Conservation (phyloP, 768 basidiomycete species). For the Aureoboletus auriporus region DNA sequence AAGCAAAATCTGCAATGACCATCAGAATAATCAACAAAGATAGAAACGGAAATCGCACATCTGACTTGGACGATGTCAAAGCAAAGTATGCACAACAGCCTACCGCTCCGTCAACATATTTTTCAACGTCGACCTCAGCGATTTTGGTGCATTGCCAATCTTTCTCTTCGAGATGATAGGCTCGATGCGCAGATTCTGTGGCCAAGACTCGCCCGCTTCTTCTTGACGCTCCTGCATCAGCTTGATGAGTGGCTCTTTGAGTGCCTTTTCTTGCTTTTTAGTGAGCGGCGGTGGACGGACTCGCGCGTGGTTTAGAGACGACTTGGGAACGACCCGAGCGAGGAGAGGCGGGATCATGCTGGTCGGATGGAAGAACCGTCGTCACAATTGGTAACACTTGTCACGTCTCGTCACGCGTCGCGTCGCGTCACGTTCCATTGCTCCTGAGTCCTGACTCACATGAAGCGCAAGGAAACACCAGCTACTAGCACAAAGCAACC, state of each 20-base stretch:
- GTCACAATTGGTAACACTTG: background rate
- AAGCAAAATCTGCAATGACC: background rate
- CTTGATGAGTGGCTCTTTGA: slow-evolving; percentile 38
- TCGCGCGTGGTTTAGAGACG: slow-evolving; percentile 17
- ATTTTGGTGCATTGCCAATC: slow-evolving; percentile 37
- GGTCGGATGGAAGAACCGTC: background rate
- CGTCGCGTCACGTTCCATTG: too few relatives aligned
- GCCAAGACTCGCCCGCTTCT: slow-evolving; percentile 38
- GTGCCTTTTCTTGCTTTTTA: slow-evolving; percentile 22
- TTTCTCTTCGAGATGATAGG: slow-evolving; percentile 36
- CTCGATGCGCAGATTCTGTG: slow-evolving; percentile 49
- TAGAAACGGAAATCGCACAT: background rate
- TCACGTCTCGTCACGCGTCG: slow-evolving; percentile 25
- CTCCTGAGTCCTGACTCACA: too few relatives aligned
- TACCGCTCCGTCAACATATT: slow-evolving; percentile 35
- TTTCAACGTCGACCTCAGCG: slow-evolving; percentile 37
- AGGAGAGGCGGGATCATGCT: slow-evolving; percentile 15
- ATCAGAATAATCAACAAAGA: background rate
- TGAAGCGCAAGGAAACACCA: slow-evolving; percentile 14
- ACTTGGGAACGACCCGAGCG: slow-evolving; percentile 37
- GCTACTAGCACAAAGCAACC: background rate
- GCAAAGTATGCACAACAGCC: background rate
- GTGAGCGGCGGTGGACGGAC: slow-evolving; percentile 32
- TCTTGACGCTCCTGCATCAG: slow-evolving; percentile 38
- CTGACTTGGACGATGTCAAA: slow-evolving; percentile 3